These are phyloP conservation scores for Komagataella kurtzmanii DNA, from an alignment of 805 yeast genomes.

Conservation along the genomic window DNA sequence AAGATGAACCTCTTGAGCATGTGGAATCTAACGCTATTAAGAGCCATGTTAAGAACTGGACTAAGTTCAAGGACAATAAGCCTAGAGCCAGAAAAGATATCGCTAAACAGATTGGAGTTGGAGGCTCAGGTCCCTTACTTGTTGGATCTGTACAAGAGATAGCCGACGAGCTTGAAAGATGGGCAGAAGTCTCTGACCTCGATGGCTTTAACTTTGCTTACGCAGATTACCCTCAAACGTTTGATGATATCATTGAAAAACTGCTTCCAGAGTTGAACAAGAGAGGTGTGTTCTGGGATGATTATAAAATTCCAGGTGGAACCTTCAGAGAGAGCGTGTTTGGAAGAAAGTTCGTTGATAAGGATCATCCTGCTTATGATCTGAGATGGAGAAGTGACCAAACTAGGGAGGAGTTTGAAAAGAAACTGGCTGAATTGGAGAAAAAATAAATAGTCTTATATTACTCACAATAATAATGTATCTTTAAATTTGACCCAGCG, in stretches of 20 bases:
- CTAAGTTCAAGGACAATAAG: slow-evolving; percentile 7
- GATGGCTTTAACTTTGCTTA: slow-evolving; percentile 28
- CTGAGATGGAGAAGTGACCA: slow-evolving; percentile 14
- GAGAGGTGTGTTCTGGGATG: slow-evolving; percentile 22
- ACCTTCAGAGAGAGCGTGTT: slow-evolving; percentile 24
- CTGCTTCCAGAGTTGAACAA: slow-evolving; percentile 22
- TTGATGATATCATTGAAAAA: slow-evolving; percentile 21
- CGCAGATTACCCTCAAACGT: slow-evolving; percentile 20
- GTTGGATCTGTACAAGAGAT: slow-evolving; percentile 22
- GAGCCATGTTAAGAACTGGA: slow-evolving; percentile 18
- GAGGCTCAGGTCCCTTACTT: slow-evolving; percentile 9
- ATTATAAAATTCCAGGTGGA: slow-evolving; percentile 19
- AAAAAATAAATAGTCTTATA: not conserved
- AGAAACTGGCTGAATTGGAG: not conserved
- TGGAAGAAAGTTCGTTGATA: slow-evolving; percentile 12
- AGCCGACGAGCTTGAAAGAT: slow-evolving; percentile 23
- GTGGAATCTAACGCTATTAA: slow-evolving; percentile 19
- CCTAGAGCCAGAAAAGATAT: slow-evolving; percentile 12
- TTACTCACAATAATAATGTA: not conserved
- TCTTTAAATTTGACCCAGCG: not conserved
- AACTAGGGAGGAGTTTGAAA: slow-evolving; percentile 12
- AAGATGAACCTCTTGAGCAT: slow-evolving; percentile 16
- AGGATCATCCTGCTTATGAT: slow-evolving; percentile 9
- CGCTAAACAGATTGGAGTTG: slow-evolving; percentile 19
- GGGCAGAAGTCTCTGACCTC: slow-evolving; percentile 23